Base-by-base conservation (phyloP, 805 yeast genomes). In the Wickerhamomyces strasburgensis region DNA sequence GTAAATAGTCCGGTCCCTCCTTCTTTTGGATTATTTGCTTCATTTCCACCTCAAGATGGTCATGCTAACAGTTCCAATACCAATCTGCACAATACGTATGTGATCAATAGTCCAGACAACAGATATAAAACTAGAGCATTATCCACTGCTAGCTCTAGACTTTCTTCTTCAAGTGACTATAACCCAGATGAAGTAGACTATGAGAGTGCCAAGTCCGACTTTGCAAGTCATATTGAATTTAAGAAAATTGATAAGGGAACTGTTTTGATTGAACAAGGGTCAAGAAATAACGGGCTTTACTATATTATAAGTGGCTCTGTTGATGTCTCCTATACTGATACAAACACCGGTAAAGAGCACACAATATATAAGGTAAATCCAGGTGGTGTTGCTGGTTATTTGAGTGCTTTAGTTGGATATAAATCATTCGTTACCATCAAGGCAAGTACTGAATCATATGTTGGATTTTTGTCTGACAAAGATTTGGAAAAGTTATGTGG, bases 331-430 rank as follows among this genome's bases (percentile, higher is more conserved):
- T 71, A 71, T 46, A 54, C 57, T n/a, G 71, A 68, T 31, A n/a
- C 40, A 2, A 24, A 39, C 9, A 47, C 50, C 15, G 56, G 47
- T 5, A 49, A 48, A 21, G 69, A 67, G 27, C 70, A 67, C 27
- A 57, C 60, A 19, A 48, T 85, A 2, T 80, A 79, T 47, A 70
- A 78, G 0, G 78, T 87, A 2, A 62, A 70, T 13, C 67, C 80
- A 2, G 97, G 97, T 6, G 93, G 93, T 4, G 58, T 90, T 13
- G 94, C 90, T 0, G 98, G 98, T 0, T 90, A 85, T 53, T 57
- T 90, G 32, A 86, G 95, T 4, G 73, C 94, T 0, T 58, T 89
- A 13, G 72, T 88, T 8, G 93, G 95, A 1, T 77, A 82, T 44
- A 75, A 79, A 40, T 85, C 97, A 0, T 75, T 87, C 49, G 88